A percentile compares a stretch with the other conserved stretches of the same genome.
Conservation (phyloP, 345 rosid species). For the Ceriops zippeliana region DNA sequence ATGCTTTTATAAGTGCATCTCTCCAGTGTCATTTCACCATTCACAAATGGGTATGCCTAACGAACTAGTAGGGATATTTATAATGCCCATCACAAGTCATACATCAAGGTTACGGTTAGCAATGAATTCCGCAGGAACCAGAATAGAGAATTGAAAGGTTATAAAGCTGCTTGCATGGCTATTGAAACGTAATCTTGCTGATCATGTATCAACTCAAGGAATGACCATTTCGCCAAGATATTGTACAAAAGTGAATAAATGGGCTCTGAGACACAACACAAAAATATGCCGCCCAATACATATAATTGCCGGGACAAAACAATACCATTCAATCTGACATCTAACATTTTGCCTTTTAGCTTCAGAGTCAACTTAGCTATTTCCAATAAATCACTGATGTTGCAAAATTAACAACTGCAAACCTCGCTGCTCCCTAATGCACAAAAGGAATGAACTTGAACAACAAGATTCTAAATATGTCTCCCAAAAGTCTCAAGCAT, state of each 20-base stretch:
- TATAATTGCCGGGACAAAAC: neutral
- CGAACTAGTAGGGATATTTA: neutral
- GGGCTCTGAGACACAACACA: neutral
- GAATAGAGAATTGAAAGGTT: neutral
- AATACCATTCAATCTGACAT: neutral
- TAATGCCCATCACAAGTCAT: neutral
- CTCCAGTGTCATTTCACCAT: neutral
- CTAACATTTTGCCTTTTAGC: conserved; percentile 1
- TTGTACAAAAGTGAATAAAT: neutral
- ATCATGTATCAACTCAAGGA: neutral
- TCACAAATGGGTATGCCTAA: neutral
- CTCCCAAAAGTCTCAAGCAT: conserved; percentile 76
- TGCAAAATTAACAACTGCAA: conserved; percentile 27
- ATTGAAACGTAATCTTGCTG: no score
- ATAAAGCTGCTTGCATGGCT: no score
- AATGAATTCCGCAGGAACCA: neutral
- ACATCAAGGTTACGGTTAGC: neutral
- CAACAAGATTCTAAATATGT: conserved; percentile 56
- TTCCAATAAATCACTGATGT: conserved; percentile 19
- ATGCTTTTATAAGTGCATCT: neutral
- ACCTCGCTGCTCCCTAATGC: conserved; percentile 45
- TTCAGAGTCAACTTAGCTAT: conserved; percentile 5
- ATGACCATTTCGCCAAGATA: neutral
- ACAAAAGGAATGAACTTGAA: conserved; percentile 75
- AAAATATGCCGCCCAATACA: neutral